Conservation (phyloP, 148 eudicot species). For the Linanthus parryae region DNA sequence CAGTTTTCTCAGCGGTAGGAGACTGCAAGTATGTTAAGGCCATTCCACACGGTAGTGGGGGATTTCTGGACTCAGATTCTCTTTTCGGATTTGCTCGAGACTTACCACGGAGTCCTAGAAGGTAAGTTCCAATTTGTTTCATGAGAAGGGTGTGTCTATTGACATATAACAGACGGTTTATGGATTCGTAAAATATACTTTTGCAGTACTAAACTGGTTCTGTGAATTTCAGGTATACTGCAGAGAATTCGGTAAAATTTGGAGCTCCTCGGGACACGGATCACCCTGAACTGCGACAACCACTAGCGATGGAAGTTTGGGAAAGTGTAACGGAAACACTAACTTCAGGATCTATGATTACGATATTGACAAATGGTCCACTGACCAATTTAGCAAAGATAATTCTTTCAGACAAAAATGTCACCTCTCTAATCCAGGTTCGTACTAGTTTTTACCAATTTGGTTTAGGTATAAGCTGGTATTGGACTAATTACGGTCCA, state of each 20-base stretch:
- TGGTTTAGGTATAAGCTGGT: too few species aligned
- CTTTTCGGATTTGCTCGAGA: slow-evolving; percentile 71
- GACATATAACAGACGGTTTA: too few species aligned
- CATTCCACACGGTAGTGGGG: slow-evolving; percentile 88
- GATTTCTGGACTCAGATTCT: slow-evolving; percentile 85
- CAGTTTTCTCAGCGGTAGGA: slow-evolving; percentile 42
- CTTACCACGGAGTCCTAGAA: slow-evolving; percentile 81
- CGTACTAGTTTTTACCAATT: not conserved
- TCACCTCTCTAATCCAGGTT: slow-evolving; percentile 57
- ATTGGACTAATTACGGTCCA: too few species aligned
- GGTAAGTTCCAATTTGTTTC: slow-evolving; percentile 30
- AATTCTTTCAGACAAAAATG: slow-evolving; percentile 40
- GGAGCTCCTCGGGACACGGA: slow-evolving; percentile 76
- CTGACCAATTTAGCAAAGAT: slow-evolving; percentile 68
- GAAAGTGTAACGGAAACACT: slow-evolving; percentile 38
- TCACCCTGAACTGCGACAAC: slow-evolving; percentile 65
- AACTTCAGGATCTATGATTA: slow-evolving; percentile 35
- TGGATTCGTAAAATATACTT: not conserved
- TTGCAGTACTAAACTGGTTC: not conserved
- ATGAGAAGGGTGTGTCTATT: too few species aligned
- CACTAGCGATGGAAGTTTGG: slow-evolving; percentile 71
- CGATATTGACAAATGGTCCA: slow-evolving; percentile 71
- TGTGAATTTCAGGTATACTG: slow-evolving; percentile 53
- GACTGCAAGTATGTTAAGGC: slow-evolving; percentile 68
- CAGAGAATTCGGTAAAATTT: slow-evolving; percentile 51